These are phyloP conservation scores for Olyra latifolia DNA, from an alignment of 176 grass and related monocot species.

Conservation along the genomic window DNA sequence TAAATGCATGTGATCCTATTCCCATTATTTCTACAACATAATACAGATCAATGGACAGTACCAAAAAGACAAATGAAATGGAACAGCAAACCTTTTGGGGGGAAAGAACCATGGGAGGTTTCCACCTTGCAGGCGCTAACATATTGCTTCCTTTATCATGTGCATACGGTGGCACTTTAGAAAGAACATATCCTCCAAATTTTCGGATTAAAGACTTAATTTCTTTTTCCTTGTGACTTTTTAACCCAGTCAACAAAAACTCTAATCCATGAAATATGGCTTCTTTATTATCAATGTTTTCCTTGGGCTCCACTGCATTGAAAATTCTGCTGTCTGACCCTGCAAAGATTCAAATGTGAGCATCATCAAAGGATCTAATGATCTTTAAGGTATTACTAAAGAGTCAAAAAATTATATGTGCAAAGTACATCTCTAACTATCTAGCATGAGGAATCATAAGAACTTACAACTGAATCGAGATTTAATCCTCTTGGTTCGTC, in stretches of 20 bases:
- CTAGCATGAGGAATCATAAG: slow-evolving; percentile 25
- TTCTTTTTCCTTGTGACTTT: slow-evolving; percentile 70
- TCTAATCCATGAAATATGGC: slow-evolving; percentile 73
- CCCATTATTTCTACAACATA: slow-evolving; percentile 2
- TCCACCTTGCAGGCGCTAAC: slow-evolving; percentile 48
- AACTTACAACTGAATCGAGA: slow-evolving; percentile 56
- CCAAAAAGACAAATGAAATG: not conserved
- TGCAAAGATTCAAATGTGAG: slow-evolving; percentile 34
- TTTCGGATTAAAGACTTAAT: slow-evolving; percentile 55
- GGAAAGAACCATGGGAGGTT: slow-evolving; percentile 67
- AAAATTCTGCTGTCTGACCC: slow-evolving; percentile 34
- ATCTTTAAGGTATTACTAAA: not conserved
- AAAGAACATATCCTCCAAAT: slow-evolving; percentile 72
- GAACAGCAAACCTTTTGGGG: slow-evolving; percentile 71
- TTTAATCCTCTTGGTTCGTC: slow-evolving; percentile 47
- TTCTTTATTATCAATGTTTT: slow-evolving; percentile 39
- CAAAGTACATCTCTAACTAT: not conserved
- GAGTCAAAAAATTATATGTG: not conserved
- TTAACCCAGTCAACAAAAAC: slow-evolving; percentile 91
- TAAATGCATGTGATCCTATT: slow-evolving; percentile 11
- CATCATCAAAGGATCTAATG: slow-evolving; percentile 23
- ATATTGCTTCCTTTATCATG: slow-evolving; percentile 57
- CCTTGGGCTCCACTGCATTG: slow-evolving; percentile 20
- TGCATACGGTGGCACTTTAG: slow-evolving; percentile 56
- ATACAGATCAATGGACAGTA: not conserved